phyloP scores from a whole-genome alignment of 139 green algal genomes.

The Bryopsis sp. region DNA sequence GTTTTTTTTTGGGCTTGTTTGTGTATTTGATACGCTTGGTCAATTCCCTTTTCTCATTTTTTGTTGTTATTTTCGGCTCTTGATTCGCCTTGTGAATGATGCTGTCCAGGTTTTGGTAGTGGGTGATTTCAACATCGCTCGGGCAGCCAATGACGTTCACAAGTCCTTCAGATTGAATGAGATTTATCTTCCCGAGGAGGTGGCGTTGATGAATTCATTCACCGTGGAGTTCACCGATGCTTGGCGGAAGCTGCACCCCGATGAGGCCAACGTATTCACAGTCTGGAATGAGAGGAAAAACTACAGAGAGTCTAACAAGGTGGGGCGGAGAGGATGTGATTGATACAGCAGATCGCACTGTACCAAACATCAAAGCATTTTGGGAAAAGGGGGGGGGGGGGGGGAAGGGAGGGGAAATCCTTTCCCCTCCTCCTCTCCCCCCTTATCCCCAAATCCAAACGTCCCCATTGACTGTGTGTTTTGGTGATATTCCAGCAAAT shows the following conservation, averaged over 20 bases:
- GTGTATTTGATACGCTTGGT: background rate
- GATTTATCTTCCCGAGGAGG: slow-evolving; percentile 24
- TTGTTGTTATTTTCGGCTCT: background rate
- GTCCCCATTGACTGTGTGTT: no score
- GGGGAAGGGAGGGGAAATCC: no score
- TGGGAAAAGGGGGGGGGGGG: background rate
- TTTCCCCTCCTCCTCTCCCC: no score
- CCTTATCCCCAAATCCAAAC: no score
- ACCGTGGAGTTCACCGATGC: slow-evolving; percentile 21
- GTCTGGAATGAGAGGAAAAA: slow-evolving; percentile 27
- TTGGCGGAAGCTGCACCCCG: slow-evolving; percentile 25
- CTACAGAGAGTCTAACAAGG: slow-evolving; percentile 11
- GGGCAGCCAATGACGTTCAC: slow-evolving; percentile 19
- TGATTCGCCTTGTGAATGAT: background rate
- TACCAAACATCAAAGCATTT: background rate
- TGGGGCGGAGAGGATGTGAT: no score
- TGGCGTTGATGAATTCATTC: slow-evolving; percentile 6
- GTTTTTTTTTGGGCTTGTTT: background rate
- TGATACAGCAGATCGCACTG: no score
- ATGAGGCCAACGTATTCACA: slow-evolving; percentile 21
- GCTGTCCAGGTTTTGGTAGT: slow-evolving; percentile 24
- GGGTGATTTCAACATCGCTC: slow-evolving; percentile 28
- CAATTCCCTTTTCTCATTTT: background rate
- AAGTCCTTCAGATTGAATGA: slow-evolving; percentile 1
- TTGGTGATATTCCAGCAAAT: no score